A percentile compares a stretch with the other conserved stretches of the same genome.
phyloP scores from a whole-genome alignment of 768 basidiomycete genomes.

The Lentinula sp. region DNA sequence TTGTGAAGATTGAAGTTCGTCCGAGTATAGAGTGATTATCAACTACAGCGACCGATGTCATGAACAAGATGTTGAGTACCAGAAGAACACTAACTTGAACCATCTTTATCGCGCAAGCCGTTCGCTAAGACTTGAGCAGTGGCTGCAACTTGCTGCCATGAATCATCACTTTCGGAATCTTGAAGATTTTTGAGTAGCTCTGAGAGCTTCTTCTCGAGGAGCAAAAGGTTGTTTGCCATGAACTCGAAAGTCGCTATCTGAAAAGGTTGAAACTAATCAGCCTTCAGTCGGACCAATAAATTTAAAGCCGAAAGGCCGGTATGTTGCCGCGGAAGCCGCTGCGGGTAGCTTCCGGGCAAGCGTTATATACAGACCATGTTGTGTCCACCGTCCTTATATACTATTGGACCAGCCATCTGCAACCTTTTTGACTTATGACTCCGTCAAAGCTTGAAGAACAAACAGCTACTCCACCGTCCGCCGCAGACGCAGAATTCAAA shows the following conservation, averaged over 20 bases:
- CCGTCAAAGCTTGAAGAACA: background rate
- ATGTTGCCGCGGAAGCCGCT: background rate
- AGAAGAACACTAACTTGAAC: conserved; percentile 31
- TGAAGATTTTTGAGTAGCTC: conserved; percentile 26
- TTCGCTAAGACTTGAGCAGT: conserved; percentile 58
- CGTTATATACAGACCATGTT: background rate
- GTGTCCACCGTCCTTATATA: background rate
- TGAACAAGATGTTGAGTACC: conserved; percentile 5
- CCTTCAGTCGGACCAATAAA: background rate
- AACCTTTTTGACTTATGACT: background rate
- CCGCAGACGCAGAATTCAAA: background rate
- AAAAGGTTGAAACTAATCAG: background rate
- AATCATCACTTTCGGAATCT: conserved; percentile 22
- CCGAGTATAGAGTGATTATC: conserved; percentile 72
- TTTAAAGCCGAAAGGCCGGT: background rate
- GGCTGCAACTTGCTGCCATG: conserved; percentile 48
- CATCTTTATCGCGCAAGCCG: conserved; percentile 50
- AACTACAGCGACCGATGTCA: conserved; percentile 31
- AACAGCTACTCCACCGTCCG: background rate
- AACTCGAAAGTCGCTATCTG: background rate
- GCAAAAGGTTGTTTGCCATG: background rate
- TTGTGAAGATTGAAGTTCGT: conserved; percentile 55
- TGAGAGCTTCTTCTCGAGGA: conserved; percentile 26
- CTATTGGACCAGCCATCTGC: background rate
- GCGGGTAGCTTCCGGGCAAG: background rate